Conservation (phyloP, 495 filamentous ascomycete genomes). For the Podospora pseudoanserina region DNA sequence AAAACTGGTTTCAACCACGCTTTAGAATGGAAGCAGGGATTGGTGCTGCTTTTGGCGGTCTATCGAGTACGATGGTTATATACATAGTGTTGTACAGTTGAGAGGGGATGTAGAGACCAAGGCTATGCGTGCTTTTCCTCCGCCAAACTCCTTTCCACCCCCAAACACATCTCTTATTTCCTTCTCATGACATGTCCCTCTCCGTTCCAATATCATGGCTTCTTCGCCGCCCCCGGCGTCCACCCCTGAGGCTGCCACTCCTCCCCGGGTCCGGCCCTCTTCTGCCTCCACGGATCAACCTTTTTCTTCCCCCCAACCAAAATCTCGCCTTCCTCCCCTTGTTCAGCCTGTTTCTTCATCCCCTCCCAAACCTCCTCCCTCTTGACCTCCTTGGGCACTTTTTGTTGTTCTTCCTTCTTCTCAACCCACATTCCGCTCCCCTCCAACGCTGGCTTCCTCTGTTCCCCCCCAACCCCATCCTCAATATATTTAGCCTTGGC, state of each 20-base stretch:
- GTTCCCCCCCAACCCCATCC: background rate
- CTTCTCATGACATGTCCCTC: background rate
- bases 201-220: constrained; percentile 12
- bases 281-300: constrained; percentile 58
- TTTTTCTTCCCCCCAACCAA: constrained; percentile 22
- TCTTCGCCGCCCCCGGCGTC: constrained; percentile 49
- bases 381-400: background rate
- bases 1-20: background rate
- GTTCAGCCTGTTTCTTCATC: constrained; percentile 26
- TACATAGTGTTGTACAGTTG: background rate
- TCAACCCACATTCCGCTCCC: constrained; percentile 1
- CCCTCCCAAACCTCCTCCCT: constrained; percentile 25
- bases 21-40: background rate
- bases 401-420: constrained; percentile 2
- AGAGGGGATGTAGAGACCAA: background rate
- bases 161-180: background rate
- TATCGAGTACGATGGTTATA: background rate
- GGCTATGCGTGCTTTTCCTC: background rate
- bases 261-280: constrained; percentile 54
- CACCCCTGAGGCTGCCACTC: constrained; percentile 76
- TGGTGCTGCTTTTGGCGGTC: background rate
- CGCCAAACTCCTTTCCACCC: background rate
- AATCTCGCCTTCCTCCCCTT: constrained; percentile 12
- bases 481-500: constrained; percentile 55
- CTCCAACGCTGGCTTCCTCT: background rate